Percentiles rank a stretch among this genome's conserved stretches.
Conservation (phyloP, 495 filamentous ascomycete species). For the Trichoderma virens region DNA sequence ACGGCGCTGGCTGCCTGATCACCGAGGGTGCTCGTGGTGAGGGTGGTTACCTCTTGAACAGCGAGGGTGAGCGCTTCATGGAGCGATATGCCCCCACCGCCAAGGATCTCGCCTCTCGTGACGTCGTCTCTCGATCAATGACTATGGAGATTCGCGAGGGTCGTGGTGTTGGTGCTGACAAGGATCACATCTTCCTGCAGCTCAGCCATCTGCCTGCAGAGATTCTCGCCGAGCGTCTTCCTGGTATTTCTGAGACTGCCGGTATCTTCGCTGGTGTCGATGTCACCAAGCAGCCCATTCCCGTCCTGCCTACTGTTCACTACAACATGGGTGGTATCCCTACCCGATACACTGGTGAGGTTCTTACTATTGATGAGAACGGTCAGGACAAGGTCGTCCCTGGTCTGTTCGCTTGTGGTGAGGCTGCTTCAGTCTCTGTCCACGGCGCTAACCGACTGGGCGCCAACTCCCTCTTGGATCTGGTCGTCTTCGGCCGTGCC, state of each 20-base stretch:
- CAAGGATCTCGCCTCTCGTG: slow-evolving; percentile 90
- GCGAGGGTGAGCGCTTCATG: slow-evolving; percentile 98
- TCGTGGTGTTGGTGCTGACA: slow-evolving; percentile 89
- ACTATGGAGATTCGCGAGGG: slow-evolving; percentile 95
- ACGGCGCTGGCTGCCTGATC: slow-evolving; percentile 96
- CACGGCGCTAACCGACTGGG: slow-evolving; percentile 97
- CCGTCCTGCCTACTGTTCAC: slow-evolving; percentile 93
- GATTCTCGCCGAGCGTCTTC: slow-evolving; percentile 89
- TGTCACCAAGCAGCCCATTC: slow-evolving; percentile 92
- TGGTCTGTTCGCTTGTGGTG: slow-evolving; percentile 92
- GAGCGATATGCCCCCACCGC: slow-evolving; percentile 95
- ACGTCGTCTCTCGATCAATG: slow-evolving; percentile 95
- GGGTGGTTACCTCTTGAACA: slow-evolving; percentile 94
- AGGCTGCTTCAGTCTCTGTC: slow-evolving; percentile 94
- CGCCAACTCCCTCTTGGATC: slow-evolving; percentile 94
- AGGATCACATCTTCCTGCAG: slow-evolving; percentile 96
- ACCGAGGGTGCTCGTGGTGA: slow-evolving; percentile 97
- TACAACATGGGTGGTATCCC: slow-evolving; percentile 99
- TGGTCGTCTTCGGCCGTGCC: slow-evolving; percentile 94
- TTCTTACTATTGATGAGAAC: slow-evolving; percentile 70
- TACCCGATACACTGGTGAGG: slow-evolving; percentile 93
- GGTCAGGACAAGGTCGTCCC: slow-evolving; percentile 93
- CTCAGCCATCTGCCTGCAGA: slow-evolving; percentile 87
- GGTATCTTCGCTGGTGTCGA: slow-evolving; percentile 95
- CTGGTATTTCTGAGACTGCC: slow-evolving; percentile 96